Conservation (phyloP, 495 filamentous ascomycete species). For the Xylaria telfairii region DNA sequence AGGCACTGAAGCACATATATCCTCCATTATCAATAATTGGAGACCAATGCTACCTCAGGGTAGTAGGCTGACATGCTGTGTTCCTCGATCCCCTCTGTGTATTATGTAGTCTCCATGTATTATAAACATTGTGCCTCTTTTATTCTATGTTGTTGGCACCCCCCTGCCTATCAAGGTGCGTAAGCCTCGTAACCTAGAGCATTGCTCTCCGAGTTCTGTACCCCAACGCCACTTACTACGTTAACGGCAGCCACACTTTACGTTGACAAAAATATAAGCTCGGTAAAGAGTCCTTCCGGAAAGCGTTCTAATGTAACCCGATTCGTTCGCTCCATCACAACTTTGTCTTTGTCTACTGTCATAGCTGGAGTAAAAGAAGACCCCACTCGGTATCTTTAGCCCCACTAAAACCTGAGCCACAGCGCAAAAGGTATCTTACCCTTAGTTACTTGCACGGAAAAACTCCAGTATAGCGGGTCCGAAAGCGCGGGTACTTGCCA, state of each 20-base stretch:
- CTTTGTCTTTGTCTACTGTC: too few relatives aligned
- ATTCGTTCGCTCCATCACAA: not conserved
- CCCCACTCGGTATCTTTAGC: too few relatives aligned
- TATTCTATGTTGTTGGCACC: not conserved
- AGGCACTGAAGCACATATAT: not conserved
- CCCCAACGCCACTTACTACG: not conserved
- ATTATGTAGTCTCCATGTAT: not conserved
- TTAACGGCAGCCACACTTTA: not conserved
- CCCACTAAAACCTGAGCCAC: too few relatives aligned
- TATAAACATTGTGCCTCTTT: not conserved
- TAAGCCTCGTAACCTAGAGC: not conserved
- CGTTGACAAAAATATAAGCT: not conserved
- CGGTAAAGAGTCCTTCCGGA: not conserved
- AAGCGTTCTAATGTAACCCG: not conserved
- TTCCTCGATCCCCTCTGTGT: not conserved
- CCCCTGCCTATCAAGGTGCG: not conserved
- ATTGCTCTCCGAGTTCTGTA: not conserved
- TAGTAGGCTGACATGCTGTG: not conserved
- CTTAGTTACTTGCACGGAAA: too few relatives aligned
- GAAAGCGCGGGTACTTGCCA: too few relatives aligned
- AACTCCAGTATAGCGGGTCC: too few relatives aligned
- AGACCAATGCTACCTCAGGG: not conserved
- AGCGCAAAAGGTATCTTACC: too few relatives aligned
- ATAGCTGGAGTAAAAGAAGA: too few relatives aligned
- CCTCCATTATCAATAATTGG: not conserved